Evolutionary conservation across 2,329 filamentous ascomycete species (phyloP).

Genomic region (Penicillium nordicum): DNA sequence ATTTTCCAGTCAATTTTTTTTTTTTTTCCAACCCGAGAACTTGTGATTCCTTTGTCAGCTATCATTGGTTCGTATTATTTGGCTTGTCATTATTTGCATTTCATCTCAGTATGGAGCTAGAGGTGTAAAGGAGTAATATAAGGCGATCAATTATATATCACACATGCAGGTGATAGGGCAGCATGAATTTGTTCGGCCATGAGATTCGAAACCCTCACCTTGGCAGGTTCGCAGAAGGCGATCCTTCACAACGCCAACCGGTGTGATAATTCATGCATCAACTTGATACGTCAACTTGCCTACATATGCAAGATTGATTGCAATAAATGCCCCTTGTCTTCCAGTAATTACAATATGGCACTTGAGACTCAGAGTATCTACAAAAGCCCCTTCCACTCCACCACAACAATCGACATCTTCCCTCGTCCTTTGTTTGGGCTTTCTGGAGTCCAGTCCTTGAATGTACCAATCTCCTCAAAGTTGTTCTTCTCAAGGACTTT

Average conservation of each 20-base stretch:
- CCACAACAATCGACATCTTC: slow-evolving; percentile 18
- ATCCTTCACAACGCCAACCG: neutral
- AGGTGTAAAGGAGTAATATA: too few relatives aligned
- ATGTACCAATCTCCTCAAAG: slow-evolving; percentile 18
- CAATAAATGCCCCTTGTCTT: neutral
- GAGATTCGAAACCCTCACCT: neutral
- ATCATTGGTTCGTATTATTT: too few relatives aligned
- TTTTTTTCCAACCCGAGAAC: too few relatives aligned
- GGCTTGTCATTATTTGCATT: too few relatives aligned
- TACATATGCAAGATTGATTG: neutral
- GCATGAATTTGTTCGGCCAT: neutral
- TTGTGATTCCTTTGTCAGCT: too few relatives aligned
- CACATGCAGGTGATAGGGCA: neutral
- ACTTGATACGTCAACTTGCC: neutral
- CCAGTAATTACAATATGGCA: neutral
- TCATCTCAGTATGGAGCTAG: too few relatives aligned
- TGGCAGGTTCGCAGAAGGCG: too few relatives aligned
- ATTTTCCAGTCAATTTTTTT: too few relatives aligned
- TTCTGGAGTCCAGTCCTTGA: slow-evolving; percentile 19
- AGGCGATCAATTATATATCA: too few relatives aligned
- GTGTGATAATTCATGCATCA: neutral
- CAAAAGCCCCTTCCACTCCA: slow-evolving; percentile 11
- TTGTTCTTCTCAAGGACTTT: slow-evolving; percentile 30
- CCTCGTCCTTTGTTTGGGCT: slow-evolving; percentile 17
- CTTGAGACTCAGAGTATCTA: neutral